Base-by-base conservation (phyloP, 2,329 filamentous ascomycete genomes). In the Clarireedia sp. region DNA sequence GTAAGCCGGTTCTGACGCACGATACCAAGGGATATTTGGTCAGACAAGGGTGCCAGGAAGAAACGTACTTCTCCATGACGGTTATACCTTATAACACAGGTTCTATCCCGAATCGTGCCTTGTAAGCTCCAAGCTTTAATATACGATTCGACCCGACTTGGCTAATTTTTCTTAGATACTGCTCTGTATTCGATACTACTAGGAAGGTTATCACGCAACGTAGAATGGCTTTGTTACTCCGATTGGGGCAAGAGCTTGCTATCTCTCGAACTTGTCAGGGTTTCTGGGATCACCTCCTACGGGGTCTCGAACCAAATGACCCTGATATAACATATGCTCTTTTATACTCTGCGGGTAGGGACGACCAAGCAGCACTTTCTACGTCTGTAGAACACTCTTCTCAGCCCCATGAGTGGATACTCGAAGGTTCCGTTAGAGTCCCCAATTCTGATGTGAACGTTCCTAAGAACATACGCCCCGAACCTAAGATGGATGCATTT, bases 141-240 rank as follows among this genome's bases (percentile, higher is more conserved):
- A 33, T 5, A 12, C 3, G 29, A 3, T 3, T 12, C 29, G 12
- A 10, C 29, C 29, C 29, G 29, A 33, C 12, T 12, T 33, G 10
- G 9, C 52, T 54, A 36, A 54, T n/a, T 6, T 43, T 19, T 9
- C 14, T 19, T 16, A 54, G 52, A 37, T 91, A 90, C 68, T 43
- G 33, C 33, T 86, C 87, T 1, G 81, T 85, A 0, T 91, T 91
- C 60, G 89, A 92, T 61, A 89, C 90, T 64, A 92, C 89, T 1
- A 73, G 85, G 23, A 78, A 87, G 33, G 87, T 86, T 63, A 80
- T 92, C 57, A 86, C 84, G 8, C 85, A 90, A 71, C 75, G 89
- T 48, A 79, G 87, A 38, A 90, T 90, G 85, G 75, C 88, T 26
- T 90, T 86, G 0, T 72, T 94, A 33, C 78, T 87, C 14, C 86